Evolutionary conservation across 169 alveolate genomes (phyloP).

Genomic region (Plasmodium vinckei): DNA sequence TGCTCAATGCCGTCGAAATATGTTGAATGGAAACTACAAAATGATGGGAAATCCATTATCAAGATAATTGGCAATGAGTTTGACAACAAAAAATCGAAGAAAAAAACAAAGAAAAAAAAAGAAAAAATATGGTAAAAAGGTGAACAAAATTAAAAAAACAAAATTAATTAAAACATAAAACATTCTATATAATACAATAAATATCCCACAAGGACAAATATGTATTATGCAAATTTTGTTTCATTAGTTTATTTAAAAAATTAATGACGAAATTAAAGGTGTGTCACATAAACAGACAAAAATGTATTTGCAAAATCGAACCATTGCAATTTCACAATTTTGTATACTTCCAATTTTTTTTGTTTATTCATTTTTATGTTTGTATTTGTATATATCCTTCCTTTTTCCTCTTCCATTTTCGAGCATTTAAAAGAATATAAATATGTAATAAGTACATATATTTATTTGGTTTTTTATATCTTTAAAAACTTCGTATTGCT

Average conservation of each 20-base stretch:
- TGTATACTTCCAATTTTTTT: background rate
- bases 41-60: constrained; percentile 85
- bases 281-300: background rate
- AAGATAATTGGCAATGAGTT: constrained; percentile 38
- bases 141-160: constrained; percentile 9
- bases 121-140: background rate
- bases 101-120: constrained; percentile 4
- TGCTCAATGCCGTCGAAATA: constrained; percentile 88
- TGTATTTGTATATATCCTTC: no score
- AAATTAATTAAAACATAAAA: background rate
- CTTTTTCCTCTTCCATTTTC: no score
- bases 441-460: no score
- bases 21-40: constrained; percentile 82
- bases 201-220: background rate
- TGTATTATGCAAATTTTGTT: no score
- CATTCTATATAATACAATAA: background rate
- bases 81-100: background rate
- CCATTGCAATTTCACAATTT: background rate
- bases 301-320: background rate
- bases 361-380: no score
- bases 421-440: no score
- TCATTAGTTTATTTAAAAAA: no score
- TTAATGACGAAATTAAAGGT: no score
- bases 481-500: no score
- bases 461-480: no score